A percentile compares a stretch with the other conserved stretches of the same genome.
Conservation (phyloP, 305 asterid species). For the Solanum hybrid region DNA sequence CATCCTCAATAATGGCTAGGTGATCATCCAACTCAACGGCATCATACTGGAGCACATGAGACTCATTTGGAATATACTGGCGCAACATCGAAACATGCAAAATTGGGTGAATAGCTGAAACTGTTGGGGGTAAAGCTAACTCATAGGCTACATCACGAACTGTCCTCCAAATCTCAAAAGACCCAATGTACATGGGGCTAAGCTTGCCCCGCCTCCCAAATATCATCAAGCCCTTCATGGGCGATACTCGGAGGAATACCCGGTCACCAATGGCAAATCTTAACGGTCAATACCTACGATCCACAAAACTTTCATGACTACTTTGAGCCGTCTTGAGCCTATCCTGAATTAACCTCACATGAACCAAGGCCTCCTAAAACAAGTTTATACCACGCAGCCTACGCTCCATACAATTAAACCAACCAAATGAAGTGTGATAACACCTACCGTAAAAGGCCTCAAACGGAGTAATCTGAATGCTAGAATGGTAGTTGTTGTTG, state of each 20-base stretch:
- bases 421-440: not conserved
- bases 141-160: not conserved
- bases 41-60: not conserved
- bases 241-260: not conserved
- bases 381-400: not conserved
- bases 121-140: not conserved
- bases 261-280: not conserved
- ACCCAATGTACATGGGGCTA: not conserved
- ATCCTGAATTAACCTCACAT: not conserved
- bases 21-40: not conserved
- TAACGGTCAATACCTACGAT: not conserved
- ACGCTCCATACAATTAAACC: not conserved
- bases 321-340: not conserved
- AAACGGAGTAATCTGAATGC: too few species aligned
- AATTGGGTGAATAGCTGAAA: not conserved
- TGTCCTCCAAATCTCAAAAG: not conserved
- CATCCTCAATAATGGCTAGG: not conserved
- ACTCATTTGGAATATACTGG: not conserved
- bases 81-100: not conserved
- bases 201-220: not conserved
- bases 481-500: not conserved
- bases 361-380: not conserved
- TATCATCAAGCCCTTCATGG: not conserved
- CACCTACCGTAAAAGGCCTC: not conserved
- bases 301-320: not conserved